These are phyloP conservation scores for Xylaria sp. DNA, from an alignment of 2,329 filamentous ascomycete species.

Conservation along the genomic window DNA sequence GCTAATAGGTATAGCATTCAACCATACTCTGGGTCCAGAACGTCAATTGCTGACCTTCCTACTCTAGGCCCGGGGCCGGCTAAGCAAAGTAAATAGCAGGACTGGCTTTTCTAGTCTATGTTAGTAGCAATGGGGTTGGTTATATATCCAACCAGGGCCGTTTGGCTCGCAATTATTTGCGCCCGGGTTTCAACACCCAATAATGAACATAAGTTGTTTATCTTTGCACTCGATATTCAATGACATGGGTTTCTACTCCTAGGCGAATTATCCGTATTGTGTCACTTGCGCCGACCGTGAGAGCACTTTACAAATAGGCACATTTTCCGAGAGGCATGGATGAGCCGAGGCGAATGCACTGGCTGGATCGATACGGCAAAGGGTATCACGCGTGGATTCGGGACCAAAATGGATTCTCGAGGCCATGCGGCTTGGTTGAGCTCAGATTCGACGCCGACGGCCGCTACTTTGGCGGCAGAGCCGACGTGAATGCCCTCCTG, in stretches of 20 bases:
- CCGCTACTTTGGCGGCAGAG: conserved; percentile 41
- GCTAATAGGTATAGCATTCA: conserved; percentile 9
- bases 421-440: conserved; percentile 39
- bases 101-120: neutral
- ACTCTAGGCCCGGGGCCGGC: conserved; percentile 5
- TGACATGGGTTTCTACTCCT: neutral
- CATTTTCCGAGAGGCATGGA: conserved; percentile 10
- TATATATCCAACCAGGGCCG: neutral
- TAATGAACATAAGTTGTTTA: neutral
- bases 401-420: conserved; percentile 16
- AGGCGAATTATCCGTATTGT: neutral
- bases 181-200: neutral
- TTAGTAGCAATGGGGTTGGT: neutral
- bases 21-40: neutral
- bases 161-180: conserved; percentile 3
- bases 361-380: conserved; percentile 36
- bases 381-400: conserved; percentile 35
- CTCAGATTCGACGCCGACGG: conserved; percentile 44
- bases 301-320: neutral
- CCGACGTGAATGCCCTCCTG: conserved; percentile 40
- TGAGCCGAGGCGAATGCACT: conserved; percentile 25
- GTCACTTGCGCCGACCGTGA: neutral
- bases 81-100: neutral
- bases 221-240: neutral
- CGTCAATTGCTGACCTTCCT: conserved; percentile 12